Percentiles rank a stretch among this genome's conserved stretches.
These are phyloP conservation scores for Antonospora locustae DNA, from an alignment of 371 early-diverging fungal genomes.

Conservation along the genomic window DNA sequence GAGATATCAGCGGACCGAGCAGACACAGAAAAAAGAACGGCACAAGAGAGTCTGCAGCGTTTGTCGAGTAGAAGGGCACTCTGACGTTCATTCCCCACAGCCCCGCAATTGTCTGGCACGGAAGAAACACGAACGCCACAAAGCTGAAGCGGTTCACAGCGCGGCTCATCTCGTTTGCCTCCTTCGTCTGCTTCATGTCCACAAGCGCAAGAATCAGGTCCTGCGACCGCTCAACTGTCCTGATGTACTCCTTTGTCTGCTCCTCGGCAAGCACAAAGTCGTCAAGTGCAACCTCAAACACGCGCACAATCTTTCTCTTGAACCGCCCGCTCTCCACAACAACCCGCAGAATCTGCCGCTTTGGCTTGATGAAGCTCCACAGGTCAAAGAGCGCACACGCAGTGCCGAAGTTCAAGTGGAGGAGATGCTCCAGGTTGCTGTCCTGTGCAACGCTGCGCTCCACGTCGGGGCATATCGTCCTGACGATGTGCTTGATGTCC, in stretches of 20 bases:
- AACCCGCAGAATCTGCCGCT: conserved; percentile 38
- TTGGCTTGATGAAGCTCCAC: conserved; percentile 28
- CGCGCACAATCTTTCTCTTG: conserved; percentile 15
- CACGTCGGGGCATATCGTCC: conserved; percentile 23
- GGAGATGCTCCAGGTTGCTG: conserved; percentile 13
- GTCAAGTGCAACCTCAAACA: conserved; percentile 18
- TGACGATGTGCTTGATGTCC: conserved; percentile 43
- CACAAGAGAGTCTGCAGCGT: background rate
- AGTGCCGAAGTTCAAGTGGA: conserved; percentile 37
- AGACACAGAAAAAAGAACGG: background rate
- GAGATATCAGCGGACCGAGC: too few species aligned
- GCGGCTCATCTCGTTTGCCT: conserved; percentile 49
- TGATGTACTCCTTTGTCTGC: conserved; percentile 28
- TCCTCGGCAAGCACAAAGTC: conserved; percentile 36
- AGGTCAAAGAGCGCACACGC: conserved; percentile 34
- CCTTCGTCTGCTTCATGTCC: conserved; percentile 45
- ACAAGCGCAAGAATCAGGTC: conserved; percentile 49
- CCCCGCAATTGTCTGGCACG: conserved; percentile 48
- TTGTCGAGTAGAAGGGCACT: conserved; percentile 40
- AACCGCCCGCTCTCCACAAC: conserved; percentile 24
- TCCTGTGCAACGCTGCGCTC: conserved; percentile 25
- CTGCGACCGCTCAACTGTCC: conserved; percentile 44
- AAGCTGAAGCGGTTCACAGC: conserved; percentile 45
- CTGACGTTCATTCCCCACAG: conserved; percentile 54
- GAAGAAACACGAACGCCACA: conserved; percentile 46